Percentiles rank a stretch among this genome's conserved stretches.
These are phyloP conservation scores for Pseudogymnoascus sp. DNA, from an alignment of 2,329 filamentous ascomycete species.

Conservation along the genomic window DNA sequence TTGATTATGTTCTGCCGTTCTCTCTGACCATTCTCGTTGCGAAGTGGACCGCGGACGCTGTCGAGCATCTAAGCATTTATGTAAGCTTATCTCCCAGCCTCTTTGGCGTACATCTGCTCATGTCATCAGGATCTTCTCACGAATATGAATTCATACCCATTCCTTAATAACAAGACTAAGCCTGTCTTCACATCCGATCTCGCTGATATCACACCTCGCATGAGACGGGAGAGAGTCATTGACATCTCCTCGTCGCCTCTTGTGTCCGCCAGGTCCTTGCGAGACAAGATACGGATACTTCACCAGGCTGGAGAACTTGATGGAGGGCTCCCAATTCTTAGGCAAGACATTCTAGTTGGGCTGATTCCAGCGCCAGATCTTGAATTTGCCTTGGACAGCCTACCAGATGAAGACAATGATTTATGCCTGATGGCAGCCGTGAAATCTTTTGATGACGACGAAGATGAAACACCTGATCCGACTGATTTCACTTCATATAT, in stretches of 20 bases:
- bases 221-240: slow-evolving; percentile 70
- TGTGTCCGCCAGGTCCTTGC: slow-evolving; percentile 67
- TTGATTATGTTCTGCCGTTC: slow-evolving; percentile 93
- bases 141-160: slow-evolving; percentile 95
- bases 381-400: slow-evolving; percentile 81
- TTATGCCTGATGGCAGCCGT: slow-evolving; percentile 76
- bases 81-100: slow-evolving; percentile 37
- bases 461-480: slow-evolving; percentile 51
- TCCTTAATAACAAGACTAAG: slow-evolving; percentile 92
- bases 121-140: slow-evolving; percentile 68
- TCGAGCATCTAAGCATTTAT: slow-evolving; percentile 92
- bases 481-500: slow-evolving; percentile 88
- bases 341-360: slow-evolving; percentile 72
- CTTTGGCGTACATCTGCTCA: slow-evolving; percentile 13
- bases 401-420: slow-evolving; percentile 64
- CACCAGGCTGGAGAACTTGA: slow-evolving; percentile 85
- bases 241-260: slow-evolving; percentile 80
- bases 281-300: slow-evolving; percentile 71
- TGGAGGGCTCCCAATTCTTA: slow-evolving; percentile 79
- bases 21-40: slow-evolving; percentile 84
- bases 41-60: slow-evolving; percentile 97
- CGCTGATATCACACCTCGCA: slow-evolving; percentile 72
- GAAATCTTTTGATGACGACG: slow-evolving; percentile 55
- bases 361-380: slow-evolving; percentile 91
- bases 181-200: slow-evolving; percentile 85